phyloP scores from a whole-genome alignment of 1,139 yeast species.

The Wickerhamomyces sp. region DNA sequence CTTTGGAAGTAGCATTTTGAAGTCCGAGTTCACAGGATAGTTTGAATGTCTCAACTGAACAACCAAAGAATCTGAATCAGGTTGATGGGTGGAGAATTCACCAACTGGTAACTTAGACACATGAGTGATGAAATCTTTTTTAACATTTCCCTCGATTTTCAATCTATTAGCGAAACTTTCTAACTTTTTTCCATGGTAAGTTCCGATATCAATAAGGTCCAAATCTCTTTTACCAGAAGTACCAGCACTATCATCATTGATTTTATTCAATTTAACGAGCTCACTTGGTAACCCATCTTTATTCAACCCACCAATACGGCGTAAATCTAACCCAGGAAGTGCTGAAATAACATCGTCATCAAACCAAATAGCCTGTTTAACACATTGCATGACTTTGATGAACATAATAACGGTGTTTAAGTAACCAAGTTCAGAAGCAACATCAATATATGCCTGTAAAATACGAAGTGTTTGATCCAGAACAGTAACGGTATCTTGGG shows the following conservation, averaged over 20 bases:
- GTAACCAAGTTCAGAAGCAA: slow-evolving; percentile 80
- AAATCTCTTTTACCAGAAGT: slow-evolving; percentile 5
- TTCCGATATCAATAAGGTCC: slow-evolving; percentile 13
- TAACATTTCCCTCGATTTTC: slow-evolving; percentile 9
- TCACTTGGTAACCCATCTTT: slow-evolving; percentile 25
- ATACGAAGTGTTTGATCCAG: slow-evolving; percentile 93
- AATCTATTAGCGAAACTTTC: slow-evolving; percentile 15
- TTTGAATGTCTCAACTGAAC: slow-evolving; percentile 52
- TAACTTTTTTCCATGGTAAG: slow-evolving; percentile 12
- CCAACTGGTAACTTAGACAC: slow-evolving; percentile 45
- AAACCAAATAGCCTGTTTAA: slow-evolving; percentile 86
- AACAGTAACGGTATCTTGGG: slow-evolving; percentile 90
- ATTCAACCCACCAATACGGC: slow-evolving; percentile 25
- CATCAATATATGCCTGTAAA: slow-evolving; percentile 87
- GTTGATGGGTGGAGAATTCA: slow-evolving; percentile 29
- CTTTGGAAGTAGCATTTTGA: slow-evolving; percentile 67
- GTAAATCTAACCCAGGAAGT: slow-evolving; percentile 63
- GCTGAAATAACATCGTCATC: slow-evolving; percentile 67
- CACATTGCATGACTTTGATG: slow-evolving; percentile 73
- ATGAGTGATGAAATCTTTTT: slow-evolving; percentile 37
- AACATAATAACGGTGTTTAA: slow-evolving; percentile 54
- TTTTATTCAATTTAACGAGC: slow-evolving; percentile 5
- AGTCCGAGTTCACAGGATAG: slow-evolving; percentile 50
- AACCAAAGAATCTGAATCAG: slow-evolving; percentile 30
- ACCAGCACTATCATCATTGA: slow-evolving; percentile 19